Base-by-base conservation (phyloP, 1,139 yeast genomes). In the Candida mesenterica region DNA sequence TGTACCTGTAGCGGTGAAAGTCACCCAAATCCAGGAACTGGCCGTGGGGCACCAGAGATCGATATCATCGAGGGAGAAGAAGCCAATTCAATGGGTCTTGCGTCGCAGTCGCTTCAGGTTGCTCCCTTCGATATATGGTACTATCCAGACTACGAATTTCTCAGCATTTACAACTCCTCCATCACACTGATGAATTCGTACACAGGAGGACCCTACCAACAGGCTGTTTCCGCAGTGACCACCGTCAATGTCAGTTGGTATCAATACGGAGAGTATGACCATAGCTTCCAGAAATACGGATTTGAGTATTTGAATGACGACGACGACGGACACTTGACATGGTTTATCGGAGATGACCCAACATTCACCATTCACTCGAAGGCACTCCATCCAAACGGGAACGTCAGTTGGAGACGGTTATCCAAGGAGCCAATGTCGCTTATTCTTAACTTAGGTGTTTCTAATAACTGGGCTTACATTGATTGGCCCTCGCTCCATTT, bases 121-220 rank as follows among this genome's bases (percentile, higher is more conserved):
- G 62, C 62, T 9, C 62, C 62, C 6, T 46, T 46, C 37, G 62
- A 58, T 31, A 53, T 57, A 24, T 58, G 62, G 62, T 58, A 58
- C 38, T 46, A 48, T 43, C 59, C 62, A 3, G 61, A 57, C 30
- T 55, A 55, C 38, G 52, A 53, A 39, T 57, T 49, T 33, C 42
- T 58, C 14, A 40, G 43, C 27, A 54, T 58, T 30, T 43, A 55
- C 36, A 44, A 57, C 34, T 14, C 30, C 14, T 51, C 54, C 17
- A 34, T 53, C 24, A 57, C 62, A 16, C 37, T 52, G 24, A 56
- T 58, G 60, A 57, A 57, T 45, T 48, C 61, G 3, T 57, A 55
- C 35, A 50, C 59, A 2, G 61, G 62, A 4, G 62, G 61, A 3
- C 62, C 62, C 1, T 44, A 50, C 39, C 62, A 58, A 36, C 55